A percentile compares a stretch with the other conserved stretches of the same genome.
Conservation (phyloP, 2,329 filamentous ascomycete species). For the Talaromyces funiculosus region DNA sequence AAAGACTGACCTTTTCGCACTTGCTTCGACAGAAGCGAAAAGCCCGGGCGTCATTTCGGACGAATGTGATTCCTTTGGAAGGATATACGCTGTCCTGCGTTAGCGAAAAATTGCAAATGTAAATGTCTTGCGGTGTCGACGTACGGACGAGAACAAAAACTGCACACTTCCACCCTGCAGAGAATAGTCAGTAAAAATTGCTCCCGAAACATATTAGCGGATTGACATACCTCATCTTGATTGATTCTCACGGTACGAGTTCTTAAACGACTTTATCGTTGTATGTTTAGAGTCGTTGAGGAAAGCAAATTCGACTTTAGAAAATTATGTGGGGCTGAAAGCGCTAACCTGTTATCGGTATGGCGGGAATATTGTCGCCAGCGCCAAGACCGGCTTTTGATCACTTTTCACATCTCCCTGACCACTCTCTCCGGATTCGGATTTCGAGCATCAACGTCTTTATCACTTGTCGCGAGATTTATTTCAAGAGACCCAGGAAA, state of each 20-base stretch:
- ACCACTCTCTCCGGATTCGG: neutral
- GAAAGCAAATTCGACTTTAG: constrained; percentile 8
- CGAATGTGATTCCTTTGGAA: constrained; percentile 61
- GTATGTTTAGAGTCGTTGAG: neutral
- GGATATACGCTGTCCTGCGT: constrained; percentile 48
- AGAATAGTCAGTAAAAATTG: neutral
- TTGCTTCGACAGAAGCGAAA: constrained; percentile 65
- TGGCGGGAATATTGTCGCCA: neutral
- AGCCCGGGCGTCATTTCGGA: constrained; percentile 59
- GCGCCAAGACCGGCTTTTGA: constrained; percentile 30
- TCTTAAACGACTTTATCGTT: neutral
- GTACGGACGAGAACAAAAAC: constrained; percentile 62
- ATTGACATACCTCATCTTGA: constrained; percentile 20
- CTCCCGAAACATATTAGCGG: too few species aligned
- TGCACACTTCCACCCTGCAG: constrained; percentile 55
- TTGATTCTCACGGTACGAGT: neutral
- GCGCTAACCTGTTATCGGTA: neutral
- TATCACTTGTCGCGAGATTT: neutral
- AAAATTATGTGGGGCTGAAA: constrained; percentile 14
- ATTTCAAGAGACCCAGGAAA: too few species aligned
- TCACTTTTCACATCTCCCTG: constrained; percentile 21
- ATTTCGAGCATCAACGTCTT: neutral
- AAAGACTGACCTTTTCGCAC: constrained; percentile 52
- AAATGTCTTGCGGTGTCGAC: neutral
- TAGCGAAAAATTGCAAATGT: constrained; percentile 2